A percentile compares a stretch with the other conserved stretches of the same genome.
Evolutionary conservation across 768 basidiomycete genomes (phyloP).

Genomic region (Pleurotus eryngii): DNA sequence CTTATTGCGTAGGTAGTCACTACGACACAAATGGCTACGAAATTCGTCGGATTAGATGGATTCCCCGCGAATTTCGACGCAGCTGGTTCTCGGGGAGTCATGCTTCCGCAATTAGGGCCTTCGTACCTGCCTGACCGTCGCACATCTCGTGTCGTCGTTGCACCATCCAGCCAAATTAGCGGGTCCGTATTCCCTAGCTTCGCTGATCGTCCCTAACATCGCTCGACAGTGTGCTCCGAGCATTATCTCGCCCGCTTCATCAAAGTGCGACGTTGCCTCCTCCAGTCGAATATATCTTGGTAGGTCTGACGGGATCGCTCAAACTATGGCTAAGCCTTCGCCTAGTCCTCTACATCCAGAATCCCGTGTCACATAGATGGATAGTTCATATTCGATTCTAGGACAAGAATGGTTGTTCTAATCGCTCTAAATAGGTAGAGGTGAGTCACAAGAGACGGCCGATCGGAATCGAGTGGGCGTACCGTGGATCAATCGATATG

Average conservation of each 20-base stretch:
- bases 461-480: background rate
- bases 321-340: background rate
- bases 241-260: background rate
- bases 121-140: slow-evolving; percentile 36
- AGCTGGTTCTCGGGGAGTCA: slow-evolving; percentile 49
- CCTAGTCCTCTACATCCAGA: background rate
- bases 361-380: background rate
- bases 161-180: slow-evolving; percentile 27
- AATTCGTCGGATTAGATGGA: slow-evolving; percentile 62
- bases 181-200: slow-evolving; percentile 27
- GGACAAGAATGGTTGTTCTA: background rate
- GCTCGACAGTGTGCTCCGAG: background rate
- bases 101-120: slow-evolving; percentile 58
- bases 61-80: slow-evolving; percentile 63
- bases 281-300: background rate
- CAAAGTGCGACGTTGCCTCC: background rate
- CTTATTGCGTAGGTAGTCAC: slow-evolving; percentile 39
- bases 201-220: background rate
- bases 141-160: slow-evolving; percentile 33
- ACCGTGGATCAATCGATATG: background rate
- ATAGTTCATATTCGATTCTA: background rate
- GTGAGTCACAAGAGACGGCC: background rate
- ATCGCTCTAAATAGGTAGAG: background rate
- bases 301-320: background rate
- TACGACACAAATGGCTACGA: slow-evolving; percentile 70